Percentiles rank a stretch among this genome's conserved stretches.
Conservation (phyloP, 768 basidiomycete species). For the Sporobolomyces phaffii region DNA sequence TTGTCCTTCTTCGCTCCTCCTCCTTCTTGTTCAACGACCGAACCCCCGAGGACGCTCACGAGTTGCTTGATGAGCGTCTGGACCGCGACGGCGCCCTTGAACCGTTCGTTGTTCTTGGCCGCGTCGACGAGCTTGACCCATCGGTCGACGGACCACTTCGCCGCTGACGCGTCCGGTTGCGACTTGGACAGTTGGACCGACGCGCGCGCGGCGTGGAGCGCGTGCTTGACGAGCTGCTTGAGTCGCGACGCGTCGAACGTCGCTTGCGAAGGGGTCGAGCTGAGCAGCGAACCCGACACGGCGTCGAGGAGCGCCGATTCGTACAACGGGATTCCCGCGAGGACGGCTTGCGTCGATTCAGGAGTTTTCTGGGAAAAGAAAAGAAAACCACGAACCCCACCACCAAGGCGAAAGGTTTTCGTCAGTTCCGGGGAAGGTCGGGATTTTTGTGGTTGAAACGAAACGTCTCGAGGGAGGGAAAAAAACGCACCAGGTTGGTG, state of each 20-base stretch:
- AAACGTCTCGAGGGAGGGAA: background rate
- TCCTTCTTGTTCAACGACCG: slow-evolving; percentile 28
- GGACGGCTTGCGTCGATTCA: slow-evolving; percentile 35
- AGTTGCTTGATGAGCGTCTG: slow-evolving; percentile 64
- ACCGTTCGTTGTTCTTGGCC: slow-evolving; percentile 56
- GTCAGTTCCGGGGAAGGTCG: no score
- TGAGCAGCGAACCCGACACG: slow-evolving; percentile 54
- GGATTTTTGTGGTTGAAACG: no score
- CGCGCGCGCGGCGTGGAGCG: slow-evolving; percentile 60
- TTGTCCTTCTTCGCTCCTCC: slow-evolving; percentile 28
- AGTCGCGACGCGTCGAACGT: slow-evolving; percentile 57
- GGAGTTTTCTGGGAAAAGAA: slow-evolving; percentile 4
- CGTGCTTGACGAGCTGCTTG: slow-evolving; percentile 74
- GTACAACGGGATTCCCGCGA: slow-evolving; percentile 50
- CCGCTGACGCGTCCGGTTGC: slow-evolving; percentile 43
- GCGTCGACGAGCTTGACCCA: slow-evolving; percentile 56
- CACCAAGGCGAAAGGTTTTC: no score
- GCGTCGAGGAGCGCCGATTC: slow-evolving; percentile 50
- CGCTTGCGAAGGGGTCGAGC: slow-evolving; percentile 51
- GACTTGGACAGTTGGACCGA: slow-evolving; percentile 54
- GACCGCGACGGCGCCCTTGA: slow-evolving; percentile 60
- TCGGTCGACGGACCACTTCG: slow-evolving; percentile 60
- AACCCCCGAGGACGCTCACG: slow-evolving; percentile 43
- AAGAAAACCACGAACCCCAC: background rate
- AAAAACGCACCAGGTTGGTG: slow-evolving; percentile 46